Evolutionary conservation across 257 asterid genomes (phyloP), one percentile per base, ranked within the genome.

Genomic region (Solanum lycopersicoides): DNA sequence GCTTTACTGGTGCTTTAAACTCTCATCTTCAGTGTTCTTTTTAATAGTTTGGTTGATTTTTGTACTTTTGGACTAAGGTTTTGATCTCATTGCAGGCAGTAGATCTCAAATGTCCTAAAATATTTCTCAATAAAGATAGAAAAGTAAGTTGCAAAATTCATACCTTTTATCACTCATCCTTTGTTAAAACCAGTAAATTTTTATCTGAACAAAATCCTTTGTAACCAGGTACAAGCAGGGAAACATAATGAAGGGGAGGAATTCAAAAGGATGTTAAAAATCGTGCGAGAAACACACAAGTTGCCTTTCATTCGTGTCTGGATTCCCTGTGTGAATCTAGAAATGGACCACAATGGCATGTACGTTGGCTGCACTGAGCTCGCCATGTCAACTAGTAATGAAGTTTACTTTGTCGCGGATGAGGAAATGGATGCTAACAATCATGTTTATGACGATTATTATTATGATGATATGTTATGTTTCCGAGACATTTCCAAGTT

Each of bases 301-400:
- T 80, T 96, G 79, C 99, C 99, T 18, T 93, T 96, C 75, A 97
- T 98, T 89, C 98, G 95, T 90, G 95, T 98, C 3, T 96, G 99
- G 99, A 95, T 96, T 68, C 98, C 98, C 6, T 96, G 98, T 91
- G 88, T 90, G 89, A 98, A 94, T 86, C 94, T 94, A 25, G 92
- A 90, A 94, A 96, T 95, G 93, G 92, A 90, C 76, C 95, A 98
- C 91, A 94, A 98, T 77, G 94, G 99, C 93, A 93, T 96, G 72
- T 98, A 96, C 18, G 95, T 97, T 72, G 93, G 96, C 91, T 95
- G 98, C 90, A 95, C 93, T 94, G 99, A 97, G 82, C 93, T 90
- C 86, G 92, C 92, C 85, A 94, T 95, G 96, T 94, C 98, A 30
- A 92, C 98, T 39, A 93, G 94, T 4, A 98, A 96, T 84, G 96